These are phyloP conservation scores for Isoetes engelmannii DNA, from an alignment of 83 land plant genomes.

Conservation along the genomic window DNA sequence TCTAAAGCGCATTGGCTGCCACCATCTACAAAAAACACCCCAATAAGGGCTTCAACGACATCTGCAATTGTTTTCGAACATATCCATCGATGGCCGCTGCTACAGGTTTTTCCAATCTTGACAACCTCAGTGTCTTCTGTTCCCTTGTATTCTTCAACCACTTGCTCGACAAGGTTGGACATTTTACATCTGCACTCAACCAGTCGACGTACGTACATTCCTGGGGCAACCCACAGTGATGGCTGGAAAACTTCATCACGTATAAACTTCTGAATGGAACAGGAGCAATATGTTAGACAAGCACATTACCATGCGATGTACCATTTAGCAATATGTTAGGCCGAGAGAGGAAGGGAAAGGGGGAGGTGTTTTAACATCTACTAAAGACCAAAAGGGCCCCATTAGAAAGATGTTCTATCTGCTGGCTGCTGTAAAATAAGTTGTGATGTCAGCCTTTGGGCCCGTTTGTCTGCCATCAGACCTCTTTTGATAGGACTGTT, in stretches of 20 bases:
- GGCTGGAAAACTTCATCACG: constrained; percentile 82
- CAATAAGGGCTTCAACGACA: constrained; percentile 87
- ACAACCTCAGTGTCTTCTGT: constrained; percentile 20
- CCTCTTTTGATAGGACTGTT: too few species aligned
- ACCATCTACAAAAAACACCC: constrained; percentile 70
- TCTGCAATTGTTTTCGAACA: constrained; percentile 93
- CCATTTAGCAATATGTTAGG: too few species aligned
- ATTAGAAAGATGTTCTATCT: too few species aligned
- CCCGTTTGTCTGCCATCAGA: too few species aligned
- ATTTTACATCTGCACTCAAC: constrained; percentile 54
- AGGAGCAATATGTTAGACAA: too few species aligned
- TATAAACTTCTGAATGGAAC: constrained; percentile 51
- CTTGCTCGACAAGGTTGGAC: not conserved
- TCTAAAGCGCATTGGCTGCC: constrained; percentile 48
- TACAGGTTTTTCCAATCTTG: constrained; percentile 62
- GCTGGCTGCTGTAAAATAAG: too few species aligned
- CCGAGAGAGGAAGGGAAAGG: too few species aligned
- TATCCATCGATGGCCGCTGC: constrained; percentile 83
- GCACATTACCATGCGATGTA: too few species aligned
- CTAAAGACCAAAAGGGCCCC: too few species aligned
- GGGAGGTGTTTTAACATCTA: too few species aligned
- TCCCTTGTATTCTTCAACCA: not conserved
- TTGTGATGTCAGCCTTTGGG: too few species aligned
- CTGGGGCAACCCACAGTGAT: constrained; percentile 87
- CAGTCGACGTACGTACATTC: constrained; percentile 41